Base-by-base conservation (phyloP, 179 eudicot species). In the Heliamphora pulchella region DNA sequence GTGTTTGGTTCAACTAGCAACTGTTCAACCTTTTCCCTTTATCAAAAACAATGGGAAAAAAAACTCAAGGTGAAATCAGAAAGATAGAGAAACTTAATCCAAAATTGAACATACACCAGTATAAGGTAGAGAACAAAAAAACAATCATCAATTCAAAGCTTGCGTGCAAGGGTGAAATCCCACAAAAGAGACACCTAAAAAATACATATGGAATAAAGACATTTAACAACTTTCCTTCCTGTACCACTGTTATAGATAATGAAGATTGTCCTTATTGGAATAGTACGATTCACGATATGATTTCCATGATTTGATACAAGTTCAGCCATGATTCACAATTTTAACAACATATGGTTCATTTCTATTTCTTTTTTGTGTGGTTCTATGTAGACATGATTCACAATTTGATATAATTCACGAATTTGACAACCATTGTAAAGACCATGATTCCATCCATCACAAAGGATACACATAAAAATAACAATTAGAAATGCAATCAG, bases 11-110 rank as follows among this genome's bases (percentile, higher is more conserved):
- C 93, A 18, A 84, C 84, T 13, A 94, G 69, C 85, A 90, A 69
- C 78, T 91, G 92, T 78, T 88, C 91, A 78, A 94, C 97, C 81
- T 83, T 91, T 84, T 91, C 98, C 84, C 92, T 89, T 97, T 94
- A 22, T 14, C 72, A 44, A 68, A 44, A 68, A 48, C 15, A 17
- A 87, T 17, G n/a, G 55, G 61, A 55, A 61, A n/a, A 51, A 66
- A 57, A 71, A 43, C 74, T 1, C 4, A 69, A 6, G 2, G 8
- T 69, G 51, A 69, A 69, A 67, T 43, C 5, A 11, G 7, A 11
- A 44, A 41, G 3, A 41, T 7, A 4, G 53, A 44, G 79, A 17
- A 41, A 69, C 46, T 6, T 48, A 6, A 67, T 3, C 46, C 17
- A 64, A 2, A 5, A 48, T 2, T 0, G 55, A 14, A 6, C 10